phyloP scores from a whole-genome alignment of 2,329 filamentous ascomycete species.

The Nigrospora sphaerica region DNA sequence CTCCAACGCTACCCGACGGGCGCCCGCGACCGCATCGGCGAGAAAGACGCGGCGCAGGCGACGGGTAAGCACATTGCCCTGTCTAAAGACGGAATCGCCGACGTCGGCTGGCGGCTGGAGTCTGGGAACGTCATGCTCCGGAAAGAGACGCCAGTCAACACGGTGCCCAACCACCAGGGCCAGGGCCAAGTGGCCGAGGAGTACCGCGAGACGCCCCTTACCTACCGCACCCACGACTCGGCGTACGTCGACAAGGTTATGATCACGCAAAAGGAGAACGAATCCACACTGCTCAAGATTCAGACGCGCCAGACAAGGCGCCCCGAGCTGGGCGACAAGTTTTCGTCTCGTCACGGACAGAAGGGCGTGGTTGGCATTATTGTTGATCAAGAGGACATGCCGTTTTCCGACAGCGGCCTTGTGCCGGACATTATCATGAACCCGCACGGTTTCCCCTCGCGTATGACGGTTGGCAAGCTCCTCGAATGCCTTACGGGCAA shows the following conservation, averaged over 20 bases:
- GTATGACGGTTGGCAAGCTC: slow-evolving; percentile 99
- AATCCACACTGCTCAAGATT: slow-evolving; percentile 83
- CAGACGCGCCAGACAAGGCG: slow-evolving; percentile 93
- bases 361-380: slow-evolving; percentile 98
- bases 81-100: slow-evolving; percentile 80
- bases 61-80: slow-evolving; percentile 66
- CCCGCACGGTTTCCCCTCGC: slow-evolving; percentile 97
- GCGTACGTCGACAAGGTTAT: slow-evolving; percentile 95
- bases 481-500: slow-evolving; percentile 93
- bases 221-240: slow-evolving; percentile 77
- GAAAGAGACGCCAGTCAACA: slow-evolving; percentile 79
- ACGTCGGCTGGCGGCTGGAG: slow-evolving; percentile 74
- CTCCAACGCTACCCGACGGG: slow-evolving; percentile 87
- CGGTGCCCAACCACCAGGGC: slow-evolving; percentile 64
- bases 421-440: slow-evolving; percentile 99
- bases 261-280: slow-evolving; percentile 81
- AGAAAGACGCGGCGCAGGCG: slow-evolving; percentile 53
- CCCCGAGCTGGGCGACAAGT: slow-evolving; percentile 95
- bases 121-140: slow-evolving; percentile 83
- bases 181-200: slow-evolving; percentile 56
- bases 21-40: slow-evolving; percentile 57
- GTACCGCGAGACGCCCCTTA: slow-evolving; percentile 61
- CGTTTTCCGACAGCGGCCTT: slow-evolving; percentile 84
- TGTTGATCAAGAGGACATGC: slow-evolving; percentile 93
- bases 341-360: slow-evolving; percentile 95